Base-by-base conservation (phyloP, 2,329 filamentous ascomycete species). In the Calonectria multiphialidica region DNA sequence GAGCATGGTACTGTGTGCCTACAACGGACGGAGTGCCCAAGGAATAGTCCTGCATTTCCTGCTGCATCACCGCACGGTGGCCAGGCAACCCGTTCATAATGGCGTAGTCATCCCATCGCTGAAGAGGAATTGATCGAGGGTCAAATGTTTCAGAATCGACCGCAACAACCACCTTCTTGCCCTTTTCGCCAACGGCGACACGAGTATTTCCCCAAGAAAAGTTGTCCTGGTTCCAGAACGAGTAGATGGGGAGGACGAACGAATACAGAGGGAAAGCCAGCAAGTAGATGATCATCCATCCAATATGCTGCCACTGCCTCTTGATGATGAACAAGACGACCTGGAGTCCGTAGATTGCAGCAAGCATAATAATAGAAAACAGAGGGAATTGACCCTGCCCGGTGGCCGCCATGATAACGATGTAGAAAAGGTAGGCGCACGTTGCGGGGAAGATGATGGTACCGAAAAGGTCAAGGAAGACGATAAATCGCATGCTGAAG, bases 181-280 rank as follows among this genome's bases (percentile, higher is more conserved):
- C 96, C 83, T 96, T 95, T 84, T 99, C 97, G 70, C 95, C 96
- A 76, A 98, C 94, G 76, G 99, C 97, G 75, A 99, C 92, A 90
- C 97, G 95, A 1, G 97, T 99, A 86, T 97, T 98, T 89, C 97
- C 97, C 97, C 97, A 99, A 2, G 93, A 93, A 88, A 99, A 99
- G 86, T 99, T 96, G 84, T 99, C 97, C 84, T 98, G 96, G 85
- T 98, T 98, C 97, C 97, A 99, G 92, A 98, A 99, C 0, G 96
- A 98, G 87, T 98, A 99, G 75, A 99, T 86, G 0, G 97, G 97
- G 12, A 99, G 90, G 74, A 97, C 82, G 79, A 98, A 94, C 4
- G 93, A 97, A 87, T 96, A 98, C 78, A 99, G 93, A 0, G 97
- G 97, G 87, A 94, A 98, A 4, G 97, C 97, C 16, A 97, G 78